Conservation (phyloP, 164 flowering plant species). For the Umbilicus rupestris region DNA sequence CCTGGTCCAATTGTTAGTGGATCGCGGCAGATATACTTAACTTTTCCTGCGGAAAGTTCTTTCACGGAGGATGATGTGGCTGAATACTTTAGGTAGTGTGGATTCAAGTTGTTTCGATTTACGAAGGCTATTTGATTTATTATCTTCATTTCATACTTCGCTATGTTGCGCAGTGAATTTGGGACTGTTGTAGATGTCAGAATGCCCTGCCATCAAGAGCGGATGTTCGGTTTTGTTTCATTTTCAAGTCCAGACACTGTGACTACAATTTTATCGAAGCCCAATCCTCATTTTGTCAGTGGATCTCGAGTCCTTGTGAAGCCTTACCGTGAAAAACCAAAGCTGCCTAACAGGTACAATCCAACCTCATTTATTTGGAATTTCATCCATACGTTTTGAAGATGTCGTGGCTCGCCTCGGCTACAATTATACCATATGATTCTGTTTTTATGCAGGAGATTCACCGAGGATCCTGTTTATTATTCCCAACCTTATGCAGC, state of each 20-base stretch:
- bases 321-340: constrained; percentile 82
- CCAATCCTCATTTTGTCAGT: constrained; percentile 81
- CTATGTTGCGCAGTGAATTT: constrained; percentile 12
- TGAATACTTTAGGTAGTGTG: constrained; percentile 57
- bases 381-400: background rate
- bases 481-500: constrained; percentile 13
- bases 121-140: background rate
- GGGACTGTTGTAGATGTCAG: constrained; percentile 96
- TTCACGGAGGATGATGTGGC: constrained; percentile 85
- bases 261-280: constrained; percentile 46
- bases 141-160: background rate
- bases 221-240: constrained; percentile 97
- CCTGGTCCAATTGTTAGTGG: constrained; percentile 62
- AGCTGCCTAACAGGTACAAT: constrained; percentile 51
- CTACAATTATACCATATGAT: background rate
- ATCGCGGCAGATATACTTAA: constrained; percentile 82
- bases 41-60: constrained; percentile 92
- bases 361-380: background rate
- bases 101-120: background rate
- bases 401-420: background rate
- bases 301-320: constrained; percentile 94
- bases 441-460: constrained; percentile 20
- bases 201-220: constrained; percentile 37
- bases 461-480: constrained; percentile 16
- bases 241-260: constrained; percentile 68